phyloP scores from a whole-genome alignment of 495 filamentous ascomycete species.

The Schizothecium vesticola region DNA sequence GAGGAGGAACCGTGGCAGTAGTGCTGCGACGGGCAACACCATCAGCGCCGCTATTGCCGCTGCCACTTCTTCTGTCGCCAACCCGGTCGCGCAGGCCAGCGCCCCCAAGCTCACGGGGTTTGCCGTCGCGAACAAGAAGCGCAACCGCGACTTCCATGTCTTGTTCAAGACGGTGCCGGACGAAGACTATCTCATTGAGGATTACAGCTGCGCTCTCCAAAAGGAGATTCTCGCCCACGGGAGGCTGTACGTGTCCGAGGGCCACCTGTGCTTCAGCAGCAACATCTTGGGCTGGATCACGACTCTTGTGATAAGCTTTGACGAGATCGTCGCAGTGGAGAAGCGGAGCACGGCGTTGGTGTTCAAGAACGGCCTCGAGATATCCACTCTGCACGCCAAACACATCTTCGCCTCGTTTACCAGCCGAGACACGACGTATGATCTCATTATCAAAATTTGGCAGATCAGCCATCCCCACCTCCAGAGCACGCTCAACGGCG shows the following conservation, averaged over 20 bases:
- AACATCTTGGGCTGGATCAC: slow-evolving; percentile 99
- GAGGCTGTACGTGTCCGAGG: slow-evolving; percentile 91
- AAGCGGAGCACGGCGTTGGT: slow-evolving; percentile 94
- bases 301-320: slow-evolving; percentile 94
- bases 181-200: slow-evolving; percentile 96
- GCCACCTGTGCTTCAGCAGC: slow-evolving; percentile 96
- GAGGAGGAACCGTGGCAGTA: slow-evolving; percentile 76
- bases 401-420: slow-evolving; percentile 94
- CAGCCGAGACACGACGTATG: slow-evolving; percentile 91
- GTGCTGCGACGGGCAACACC: slow-evolving; percentile 61
- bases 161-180: slow-evolving; percentile 95
- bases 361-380: slow-evolving; percentile 96
- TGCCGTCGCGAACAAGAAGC: slow-evolving; percentile 90
- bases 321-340: slow-evolving; percentile 93
- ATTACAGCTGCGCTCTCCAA: slow-evolving; percentile 95
- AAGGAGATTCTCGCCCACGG: slow-evolving; percentile 94
- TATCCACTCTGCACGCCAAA: slow-evolving; percentile 90
- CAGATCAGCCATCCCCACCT: slow-evolving; percentile 89
- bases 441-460: slow-evolving; percentile 96
- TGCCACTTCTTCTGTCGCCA: slow-evolving; percentile 58
- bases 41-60: slow-evolving; percentile 65
- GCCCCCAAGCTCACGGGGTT: slow-evolving; percentile 84
- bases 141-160: slow-evolving; percentile 91
- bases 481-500: slow-evolving; percentile 82
- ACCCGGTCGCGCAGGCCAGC: slow-evolving; percentile 50